Conservation (phyloP, 139 green algal species). For the Axilococcus clingmanii region DNA sequence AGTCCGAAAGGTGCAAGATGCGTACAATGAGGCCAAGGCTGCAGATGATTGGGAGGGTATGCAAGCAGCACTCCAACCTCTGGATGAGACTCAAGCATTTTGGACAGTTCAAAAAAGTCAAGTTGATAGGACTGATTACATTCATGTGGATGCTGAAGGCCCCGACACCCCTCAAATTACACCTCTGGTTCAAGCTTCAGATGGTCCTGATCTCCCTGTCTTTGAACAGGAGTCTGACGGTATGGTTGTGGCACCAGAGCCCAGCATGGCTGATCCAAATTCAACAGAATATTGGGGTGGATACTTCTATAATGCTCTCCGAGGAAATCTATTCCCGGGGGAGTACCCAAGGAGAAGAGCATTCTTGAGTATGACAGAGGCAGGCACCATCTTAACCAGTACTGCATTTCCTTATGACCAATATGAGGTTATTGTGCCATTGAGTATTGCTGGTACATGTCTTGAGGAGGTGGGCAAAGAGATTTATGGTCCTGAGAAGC, state of each 20-base stretch:
- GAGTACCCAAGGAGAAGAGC: constrained; percentile 19
- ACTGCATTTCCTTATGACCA: constrained; percentile 45
- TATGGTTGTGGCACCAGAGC: no score
- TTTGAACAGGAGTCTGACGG: neutral
- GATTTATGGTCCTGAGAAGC: constrained; percentile 26
- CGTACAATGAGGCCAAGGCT: constrained; percentile 17
- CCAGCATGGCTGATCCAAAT: neutral
- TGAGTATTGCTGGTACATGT: constrained; percentile 41
- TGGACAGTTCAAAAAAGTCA: constrained; percentile 23
- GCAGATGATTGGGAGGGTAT: constrained; percentile 4
- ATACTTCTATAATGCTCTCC: neutral
- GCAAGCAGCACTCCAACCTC: neutral
- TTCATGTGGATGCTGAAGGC: neutral
- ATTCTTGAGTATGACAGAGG: constrained; percentile 16
- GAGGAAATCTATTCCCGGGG: constrained; percentile 11
- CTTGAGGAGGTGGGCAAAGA: constrained; percentile 14
- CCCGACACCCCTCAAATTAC: neutral
- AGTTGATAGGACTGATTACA: constrained; percentile 20
- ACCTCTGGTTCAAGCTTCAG: constrained; percentile 21
- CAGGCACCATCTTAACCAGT: constrained; percentile 6
- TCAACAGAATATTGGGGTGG: neutral
- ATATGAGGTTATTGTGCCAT: constrained; percentile 51
- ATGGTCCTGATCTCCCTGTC: constrained; percentile 4
- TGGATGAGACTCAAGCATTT: constrained; percentile 39
- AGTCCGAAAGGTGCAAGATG: constrained; percentile 22